phyloP scores from a whole-genome alignment of 768 basidiomycete species.

The Naganishia friedmannii region DNA sequence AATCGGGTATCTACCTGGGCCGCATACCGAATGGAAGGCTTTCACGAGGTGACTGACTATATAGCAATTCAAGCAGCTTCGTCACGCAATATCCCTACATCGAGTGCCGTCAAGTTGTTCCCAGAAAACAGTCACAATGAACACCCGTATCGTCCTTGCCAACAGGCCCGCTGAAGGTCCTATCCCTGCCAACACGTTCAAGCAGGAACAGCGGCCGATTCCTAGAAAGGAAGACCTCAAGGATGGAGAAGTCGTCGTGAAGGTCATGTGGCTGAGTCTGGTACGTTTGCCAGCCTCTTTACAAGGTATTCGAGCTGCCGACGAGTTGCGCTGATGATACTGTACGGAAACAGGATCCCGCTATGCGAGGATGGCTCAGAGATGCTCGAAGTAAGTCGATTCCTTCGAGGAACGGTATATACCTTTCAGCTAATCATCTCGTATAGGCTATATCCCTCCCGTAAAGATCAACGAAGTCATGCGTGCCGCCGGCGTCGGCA shows the following conservation, averaged over 20 bases:
- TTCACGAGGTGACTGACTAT: not conserved
- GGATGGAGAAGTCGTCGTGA: conserved; percentile 65
- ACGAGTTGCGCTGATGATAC: too few species aligned
- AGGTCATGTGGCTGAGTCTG: conserved; percentile 64
- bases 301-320: too few species aligned
- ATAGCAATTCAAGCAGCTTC: too few species aligned
- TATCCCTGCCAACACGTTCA: conserved; percentile 68
- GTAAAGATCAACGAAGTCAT: conserved; percentile 70
- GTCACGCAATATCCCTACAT: too few species aligned
- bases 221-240: conserved; percentile 39
- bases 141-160: conserved; percentile 62
- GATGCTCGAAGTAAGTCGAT: conserved; percentile 56
- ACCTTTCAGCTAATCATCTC: not conserved
- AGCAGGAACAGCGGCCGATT: conserved; percentile 52
- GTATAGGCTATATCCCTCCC: conserved; percentile 43
- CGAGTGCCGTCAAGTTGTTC: not conserved
- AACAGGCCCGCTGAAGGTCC: conserved; percentile 70
- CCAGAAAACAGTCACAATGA: conserved; percentile 21
- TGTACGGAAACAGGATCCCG: conserved; percentile 64
- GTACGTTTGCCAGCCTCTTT: conserved; percentile 32
- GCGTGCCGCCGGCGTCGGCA: conserved; percentile 67
- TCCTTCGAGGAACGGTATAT: not conserved
- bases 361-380: conserved; percentile 76
- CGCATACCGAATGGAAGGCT: not conserved
- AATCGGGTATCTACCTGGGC: not conserved